These are phyloP conservation scores for Eremothecium cymbalariae DNA, from an alignment of 1,139 yeast genomes.

Conservation along the genomic window DNA sequence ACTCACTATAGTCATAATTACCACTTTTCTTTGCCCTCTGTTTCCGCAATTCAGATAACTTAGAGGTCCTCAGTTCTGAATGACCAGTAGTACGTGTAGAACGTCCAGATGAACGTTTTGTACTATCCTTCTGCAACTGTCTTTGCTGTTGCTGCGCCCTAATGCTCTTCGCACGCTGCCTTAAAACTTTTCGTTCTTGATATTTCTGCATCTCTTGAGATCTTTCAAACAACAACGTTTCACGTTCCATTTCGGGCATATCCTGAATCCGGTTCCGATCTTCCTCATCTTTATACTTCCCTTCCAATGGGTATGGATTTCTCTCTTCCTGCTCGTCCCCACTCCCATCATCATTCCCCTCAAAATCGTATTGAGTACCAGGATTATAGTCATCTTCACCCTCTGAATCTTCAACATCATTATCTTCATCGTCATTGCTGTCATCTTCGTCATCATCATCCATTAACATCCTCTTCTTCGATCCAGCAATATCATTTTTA, in stretches of 20 bases:
- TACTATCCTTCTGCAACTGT: constrained; percentile 31
- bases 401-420: constrained; percentile 28
- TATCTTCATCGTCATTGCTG: constrained; percentile 30
- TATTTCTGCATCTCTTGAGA: constrained; percentile 83
- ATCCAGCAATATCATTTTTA: constrained; percentile 21
- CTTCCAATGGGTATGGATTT: constrained; percentile 89
- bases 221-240: constrained; percentile 83
- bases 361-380: constrained; percentile 16
- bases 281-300: constrained; percentile 74
- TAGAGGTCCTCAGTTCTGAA: constrained; percentile 42
- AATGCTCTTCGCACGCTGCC: constrained; percentile 65
- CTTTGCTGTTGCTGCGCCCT: constrained; percentile 37
- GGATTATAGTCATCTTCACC: constrained; percentile 34
- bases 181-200: constrained; percentile 73
- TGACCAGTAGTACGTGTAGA: constrained; percentile 30
- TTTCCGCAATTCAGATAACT: constrained; percentile 74
- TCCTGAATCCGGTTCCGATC: constrained; percentile 62
- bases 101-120: constrained; percentile 29
- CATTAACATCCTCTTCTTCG: constrained; percentile 26
- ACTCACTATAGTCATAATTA: constrained; percentile 31
- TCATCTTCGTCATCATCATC: constrained; percentile 33
- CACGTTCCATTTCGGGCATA: constrained; percentile 89
- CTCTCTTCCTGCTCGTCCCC: constrained; percentile 32
- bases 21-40: constrained; percentile 65
- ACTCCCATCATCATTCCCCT: constrained; percentile 19